Evolutionary conservation across 371 early-diverging fungal species (phyloP).

Genomic region (Aphelidium insulamus): DNA sequence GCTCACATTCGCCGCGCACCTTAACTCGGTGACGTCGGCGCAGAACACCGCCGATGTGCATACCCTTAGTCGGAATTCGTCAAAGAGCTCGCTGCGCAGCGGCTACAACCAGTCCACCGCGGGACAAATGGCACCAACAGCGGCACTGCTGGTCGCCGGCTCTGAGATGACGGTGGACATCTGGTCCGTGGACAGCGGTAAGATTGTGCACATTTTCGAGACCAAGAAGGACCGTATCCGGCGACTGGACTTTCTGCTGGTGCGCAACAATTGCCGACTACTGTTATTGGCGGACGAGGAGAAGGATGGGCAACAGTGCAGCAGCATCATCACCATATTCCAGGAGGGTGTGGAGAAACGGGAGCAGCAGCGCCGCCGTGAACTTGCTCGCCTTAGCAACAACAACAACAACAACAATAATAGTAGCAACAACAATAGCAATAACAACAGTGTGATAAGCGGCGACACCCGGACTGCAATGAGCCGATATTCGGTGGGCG

Average conservation of each 20-base stretch:
- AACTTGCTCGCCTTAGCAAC: too few species aligned
- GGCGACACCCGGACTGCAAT: too few species aligned
- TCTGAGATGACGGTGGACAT: conserved; percentile 17
- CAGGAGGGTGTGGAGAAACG: background rate
- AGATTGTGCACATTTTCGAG: conserved; percentile 27
- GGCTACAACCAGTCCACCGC: background rate
- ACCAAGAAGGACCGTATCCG: conserved; percentile 19
- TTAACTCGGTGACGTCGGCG: too few species aligned
- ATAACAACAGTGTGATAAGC: too few species aligned
- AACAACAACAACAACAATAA: too few species aligned
- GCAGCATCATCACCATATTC: background rate
- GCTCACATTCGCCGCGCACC: too few species aligned
- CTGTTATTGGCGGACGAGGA: conserved; percentile 20
- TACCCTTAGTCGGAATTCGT: too few species aligned
- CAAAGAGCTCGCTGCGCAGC: background rate
- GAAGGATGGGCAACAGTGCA: conserved; percentile 8
- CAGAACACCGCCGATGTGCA: too few species aligned
- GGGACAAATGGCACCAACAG: too few species aligned
- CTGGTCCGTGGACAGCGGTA: conserved; percentile 13
- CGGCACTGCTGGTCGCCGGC: conserved; percentile 19
- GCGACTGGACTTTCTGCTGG: conserved; percentile 9
- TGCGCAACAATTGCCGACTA: conserved; percentile 4
- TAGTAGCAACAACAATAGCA: too few species aligned
- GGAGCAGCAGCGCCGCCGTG: too few species aligned
- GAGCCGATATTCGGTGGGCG: too few species aligned